Evolutionary conservation across 1,139 yeast species (phyloP).

Genomic region (Candida sojae): DNA sequence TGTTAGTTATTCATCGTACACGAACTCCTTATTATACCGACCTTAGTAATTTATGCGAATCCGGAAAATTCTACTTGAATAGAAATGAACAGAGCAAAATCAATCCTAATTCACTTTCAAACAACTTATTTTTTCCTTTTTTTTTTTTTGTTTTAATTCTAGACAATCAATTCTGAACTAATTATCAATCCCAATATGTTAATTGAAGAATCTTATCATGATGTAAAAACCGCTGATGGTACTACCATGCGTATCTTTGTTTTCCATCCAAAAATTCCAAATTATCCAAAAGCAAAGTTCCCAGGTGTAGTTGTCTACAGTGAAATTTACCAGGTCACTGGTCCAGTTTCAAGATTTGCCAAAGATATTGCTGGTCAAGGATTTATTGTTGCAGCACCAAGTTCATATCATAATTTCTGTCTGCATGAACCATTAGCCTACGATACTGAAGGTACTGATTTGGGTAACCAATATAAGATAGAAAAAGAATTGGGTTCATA

Average conservation of each 20-base stretch:
- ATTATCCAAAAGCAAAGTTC: slow-evolving; percentile 73
- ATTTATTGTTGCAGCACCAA: slow-evolving; percentile 74
- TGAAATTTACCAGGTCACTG: slow-evolving; percentile 80
- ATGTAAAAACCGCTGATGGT: slow-evolving; percentile 64
- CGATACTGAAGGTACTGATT: slow-evolving; percentile 74
- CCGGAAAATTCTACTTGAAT: not conserved
- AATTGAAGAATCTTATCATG: slow-evolving; percentile 65
- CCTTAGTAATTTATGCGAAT: not conserved
- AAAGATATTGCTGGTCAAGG: slow-evolving; percentile 81
- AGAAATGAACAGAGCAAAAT: no score
- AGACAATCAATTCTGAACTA: not conserved
- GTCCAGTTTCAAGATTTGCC: slow-evolving; percentile 78
- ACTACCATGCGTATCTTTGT: slow-evolving; percentile 68
- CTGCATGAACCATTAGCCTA: slow-evolving; percentile 66
- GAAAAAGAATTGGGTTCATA: slow-evolving; percentile 70
- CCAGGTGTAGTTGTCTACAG: slow-evolving; percentile 75
- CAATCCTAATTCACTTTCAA: no score
- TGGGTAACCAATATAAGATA: slow-evolving; percentile 68
- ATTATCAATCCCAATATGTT: slow-evolving; percentile 44
- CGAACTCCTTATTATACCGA: not conserved
- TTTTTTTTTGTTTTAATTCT: not conserved
- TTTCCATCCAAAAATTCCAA: slow-evolving; percentile 68
- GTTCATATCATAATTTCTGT: slow-evolving; percentile 75
- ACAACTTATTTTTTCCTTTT: not conserved
- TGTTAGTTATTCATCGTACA: no score